A percentile compares a stretch with the other conserved stretches of the same genome.
phyloP scores from a whole-genome alignment of 768 basidiomycete species.

The Russula abietina region DNA sequence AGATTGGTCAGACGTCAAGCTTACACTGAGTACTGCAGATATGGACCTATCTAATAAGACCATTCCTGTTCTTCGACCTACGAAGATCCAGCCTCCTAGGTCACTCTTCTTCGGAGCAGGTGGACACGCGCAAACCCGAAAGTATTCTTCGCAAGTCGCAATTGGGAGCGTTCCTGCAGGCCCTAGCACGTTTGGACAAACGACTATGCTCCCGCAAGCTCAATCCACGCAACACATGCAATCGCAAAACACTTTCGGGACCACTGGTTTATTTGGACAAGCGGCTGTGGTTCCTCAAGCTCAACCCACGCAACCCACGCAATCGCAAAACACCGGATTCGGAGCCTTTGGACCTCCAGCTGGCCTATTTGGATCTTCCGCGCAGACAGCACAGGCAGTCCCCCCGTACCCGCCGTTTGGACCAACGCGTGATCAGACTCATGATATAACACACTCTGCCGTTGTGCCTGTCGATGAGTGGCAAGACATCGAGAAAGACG shows the following conservation, averaged over 20 bases:
- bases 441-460: too few species aligned
- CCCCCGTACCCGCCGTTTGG: not conserved
- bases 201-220: too few species aligned
- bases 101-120: not conserved
- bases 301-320: not conserved
- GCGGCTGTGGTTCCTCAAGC: not conserved
- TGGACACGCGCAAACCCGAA: too few species aligned
- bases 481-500: not conserved
- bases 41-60: conserved; percentile 35
- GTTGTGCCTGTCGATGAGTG: not conserved
- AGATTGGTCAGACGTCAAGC: conserved; percentile 46
- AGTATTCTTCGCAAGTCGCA: too few species aligned
- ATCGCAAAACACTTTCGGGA: too few species aligned
- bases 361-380: not conserved
- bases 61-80: conserved; percentile 27
- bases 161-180: too few species aligned
- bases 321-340: not conserved
- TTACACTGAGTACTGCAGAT: conserved; percentile 49
- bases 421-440: too few species aligned
- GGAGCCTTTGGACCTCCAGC: too few species aligned
- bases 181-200: too few species aligned
- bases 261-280: too few species aligned
- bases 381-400: not conserved
- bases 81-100: conserved; percentile 8
- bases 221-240: too few species aligned